Evolutionary conservation across 164 flowering plant species (phyloP), one percentile per base, ranked within the genome.

Genomic region (Paratinospora sagittata): DNA sequence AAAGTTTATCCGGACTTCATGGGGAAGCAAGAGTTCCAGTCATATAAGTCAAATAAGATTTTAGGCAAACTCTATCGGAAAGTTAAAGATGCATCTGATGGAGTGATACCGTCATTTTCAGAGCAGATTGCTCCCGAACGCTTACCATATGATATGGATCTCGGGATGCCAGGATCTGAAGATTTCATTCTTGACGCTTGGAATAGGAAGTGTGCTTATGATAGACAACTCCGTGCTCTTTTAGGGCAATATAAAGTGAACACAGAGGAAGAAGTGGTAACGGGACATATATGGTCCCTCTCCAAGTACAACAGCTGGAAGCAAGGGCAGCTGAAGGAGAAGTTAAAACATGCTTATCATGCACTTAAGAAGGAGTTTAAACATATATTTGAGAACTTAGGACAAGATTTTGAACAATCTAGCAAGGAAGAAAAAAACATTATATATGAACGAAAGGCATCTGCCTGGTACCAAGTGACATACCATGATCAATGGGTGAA

Each of bases 211-310:
- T 90, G 93, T 77, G 80, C 84, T 0, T 93, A 96, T 75, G 93
- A 93, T 76, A 76, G 78, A 11, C 92, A 89, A 74, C 45, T 96
- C 41, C 80, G 69, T 27, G 87, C 89, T 27, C 87, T 96, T 62
- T 73, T 93, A 49, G 89, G 85, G 3, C 99, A 89, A 63, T 93
- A 85, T 65, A 90, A 90, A 65, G 88, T 96, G 57, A 79, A 77
- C 62, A 75, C 83, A 14, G 99, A 96, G 83, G 97, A 88, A 76
- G 99, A 96, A 82, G 65, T 89, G 11, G 93, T 96, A 0, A 93
- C 99, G 0, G 98, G 99, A 9, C 92, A 89, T 34, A 70, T 91
- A 27, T 93, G 97, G 97, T 93, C 98, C 60, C 86, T 93, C 90
- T 91, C 97, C 0, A 91, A 85, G 77, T 69, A 79, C 68, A 85